Conservation (phyloP, 2,329 filamentous ascomycete species). For the Fonsecaea nubica region DNA sequence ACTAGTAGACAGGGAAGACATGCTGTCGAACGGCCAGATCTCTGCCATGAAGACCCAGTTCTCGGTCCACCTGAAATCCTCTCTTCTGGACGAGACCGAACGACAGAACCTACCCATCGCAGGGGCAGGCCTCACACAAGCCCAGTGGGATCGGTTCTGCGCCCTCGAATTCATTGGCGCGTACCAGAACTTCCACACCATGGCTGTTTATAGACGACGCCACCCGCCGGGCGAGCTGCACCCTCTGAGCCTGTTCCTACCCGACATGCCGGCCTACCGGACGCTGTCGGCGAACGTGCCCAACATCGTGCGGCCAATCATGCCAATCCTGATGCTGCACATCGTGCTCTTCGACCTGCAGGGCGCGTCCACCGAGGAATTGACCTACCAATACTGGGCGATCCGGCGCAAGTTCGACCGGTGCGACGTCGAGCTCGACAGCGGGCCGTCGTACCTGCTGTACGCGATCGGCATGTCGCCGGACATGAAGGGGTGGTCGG, state of each 20-base stretch:
- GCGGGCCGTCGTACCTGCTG: constrained; percentile 11
- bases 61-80: constrained; percentile 1
- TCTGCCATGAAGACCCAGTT: constrained; percentile 11
- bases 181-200: neutral
- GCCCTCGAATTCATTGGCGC: constrained; percentile 4
- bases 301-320: neutral
- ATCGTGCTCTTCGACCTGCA: constrained; percentile 13
- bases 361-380: neutral
- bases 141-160: constrained; percentile 4
- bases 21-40: constrained; percentile 13
- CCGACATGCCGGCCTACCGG: neutral
- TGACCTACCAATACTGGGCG: constrained; percentile 15
- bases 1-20: constrained; percentile 2
- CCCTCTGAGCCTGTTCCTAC: constrained; percentile 6
- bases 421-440: constrained; percentile 9
- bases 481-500: constrained; percentile 10
- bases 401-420: constrained; percentile 4
- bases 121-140: neutral
- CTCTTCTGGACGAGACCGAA: neutral
- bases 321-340: constrained; percentile 6
- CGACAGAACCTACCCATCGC: neutral
- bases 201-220: neutral
- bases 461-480: constrained; percentile 10
- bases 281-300: neutral
- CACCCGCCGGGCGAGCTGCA: neutral